Conservation (phyloP, 163 green algal species). For the Chloroidium sp. region DNA sequence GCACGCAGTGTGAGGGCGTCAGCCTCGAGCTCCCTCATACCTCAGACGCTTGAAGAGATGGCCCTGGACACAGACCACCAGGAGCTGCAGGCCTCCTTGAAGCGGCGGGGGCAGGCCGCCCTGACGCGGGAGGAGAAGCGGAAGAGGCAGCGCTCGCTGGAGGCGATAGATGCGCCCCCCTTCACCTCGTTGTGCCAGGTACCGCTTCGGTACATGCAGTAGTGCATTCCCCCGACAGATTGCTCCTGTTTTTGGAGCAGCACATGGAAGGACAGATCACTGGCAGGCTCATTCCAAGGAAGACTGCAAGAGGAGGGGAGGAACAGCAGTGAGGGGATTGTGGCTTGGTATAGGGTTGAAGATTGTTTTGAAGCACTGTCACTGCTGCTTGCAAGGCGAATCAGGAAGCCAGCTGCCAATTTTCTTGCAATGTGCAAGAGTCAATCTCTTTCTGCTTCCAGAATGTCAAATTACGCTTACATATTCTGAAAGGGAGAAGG, state of each 20-base stretch:
- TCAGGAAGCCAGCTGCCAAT: too few species aligned
- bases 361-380: too few species aligned
- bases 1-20: too few species aligned
- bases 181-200: constrained; percentile 37
- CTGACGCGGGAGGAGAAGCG: constrained; percentile 62
- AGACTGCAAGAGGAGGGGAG: too few species aligned
- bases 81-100: constrained; percentile 25
- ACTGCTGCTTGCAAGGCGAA: too few species aligned
- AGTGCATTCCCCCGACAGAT: background rate
- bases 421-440: background rate
- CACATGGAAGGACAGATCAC: background rate
- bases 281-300: too few species aligned
- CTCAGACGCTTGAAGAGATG: constrained; percentile 67
- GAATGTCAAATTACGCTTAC: background rate
- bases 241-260: background rate
- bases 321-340: too few species aligned
- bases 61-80: constrained; percentile 54
- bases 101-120: constrained; percentile 47
- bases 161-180: constrained; percentile 48
- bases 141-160: constrained; percentile 60
- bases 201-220: too few species aligned
- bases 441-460: background rate
- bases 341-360: too few species aligned
- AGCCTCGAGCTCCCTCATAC: constrained; percentile 53
- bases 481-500: background rate